These are phyloP conservation scores for Xylariomycetidae sp. DNA, from an alignment of 2,329 filamentous ascomycete species.

Conservation along the genomic window DNA sequence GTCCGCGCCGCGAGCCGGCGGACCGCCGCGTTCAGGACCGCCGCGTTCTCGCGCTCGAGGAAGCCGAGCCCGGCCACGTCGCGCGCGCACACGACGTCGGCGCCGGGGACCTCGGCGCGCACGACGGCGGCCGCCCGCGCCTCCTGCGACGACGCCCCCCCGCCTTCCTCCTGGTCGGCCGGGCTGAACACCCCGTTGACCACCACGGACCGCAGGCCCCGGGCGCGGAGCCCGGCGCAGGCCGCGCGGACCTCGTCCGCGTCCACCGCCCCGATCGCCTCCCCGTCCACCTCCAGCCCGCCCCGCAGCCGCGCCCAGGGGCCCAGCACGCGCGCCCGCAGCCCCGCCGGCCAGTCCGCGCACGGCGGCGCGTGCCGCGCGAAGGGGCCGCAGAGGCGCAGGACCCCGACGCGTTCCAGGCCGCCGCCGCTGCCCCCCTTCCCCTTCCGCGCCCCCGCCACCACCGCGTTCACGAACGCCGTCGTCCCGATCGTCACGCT, in stretches of 20 bases:
- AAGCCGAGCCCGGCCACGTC: conserved; percentile 49
- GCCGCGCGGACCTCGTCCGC: conserved; percentile 33
- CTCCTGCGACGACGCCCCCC: no score
- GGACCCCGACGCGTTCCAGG: conserved; percentile 46
- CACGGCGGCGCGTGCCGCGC: conserved; percentile 44
- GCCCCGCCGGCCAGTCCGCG: conserved; percentile 46
- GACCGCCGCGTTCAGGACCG: conserved; percentile 58
- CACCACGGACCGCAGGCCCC: conserved; percentile 41
- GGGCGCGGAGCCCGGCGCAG: conserved; percentile 31
- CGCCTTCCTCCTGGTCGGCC: conserved; percentile 39
- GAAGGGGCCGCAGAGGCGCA: conserved; percentile 49
- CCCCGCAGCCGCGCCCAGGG: conserved; percentile 41
- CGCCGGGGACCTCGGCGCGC: conserved; percentile 30
- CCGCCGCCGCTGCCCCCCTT: conserved; percentile 39
- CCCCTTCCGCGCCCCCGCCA: no score
- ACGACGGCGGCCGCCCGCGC: conserved; percentile 40
- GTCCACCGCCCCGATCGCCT: conserved; percentile 38
- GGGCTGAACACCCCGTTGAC: conserved; percentile 47
- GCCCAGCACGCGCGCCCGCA: conserved; percentile 40
- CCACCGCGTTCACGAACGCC: conserved; percentile 53
- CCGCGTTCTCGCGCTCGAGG: conserved; percentile 58
- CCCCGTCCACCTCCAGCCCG: conserved; percentile 46
- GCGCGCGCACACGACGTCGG: conserved; percentile 43
- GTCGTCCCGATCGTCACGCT: conserved; percentile 50
- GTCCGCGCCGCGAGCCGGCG: conserved; percentile 50